A percentile compares a stretch with the other conserved stretches of the same genome.
Conservation (phyloP, 345 rosid genomes). For the Eucalyptus caleyi region DNA sequence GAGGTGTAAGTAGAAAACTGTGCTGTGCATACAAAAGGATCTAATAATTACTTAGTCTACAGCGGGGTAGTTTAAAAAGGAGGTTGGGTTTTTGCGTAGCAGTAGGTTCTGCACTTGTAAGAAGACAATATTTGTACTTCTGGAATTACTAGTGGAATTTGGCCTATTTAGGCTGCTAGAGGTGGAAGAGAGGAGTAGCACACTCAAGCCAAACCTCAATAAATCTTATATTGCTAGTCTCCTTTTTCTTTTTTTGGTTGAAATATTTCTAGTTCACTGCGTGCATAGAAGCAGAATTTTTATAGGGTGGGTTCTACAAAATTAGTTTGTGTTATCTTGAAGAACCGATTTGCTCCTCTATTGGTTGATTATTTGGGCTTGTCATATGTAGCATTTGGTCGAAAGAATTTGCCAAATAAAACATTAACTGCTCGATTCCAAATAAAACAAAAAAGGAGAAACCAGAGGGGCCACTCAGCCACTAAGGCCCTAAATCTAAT, state of each 20-base stretch:
- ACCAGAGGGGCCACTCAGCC: background rate
- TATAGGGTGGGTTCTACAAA: background rate
- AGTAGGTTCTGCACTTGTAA: background rate
- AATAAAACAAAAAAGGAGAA: background rate
- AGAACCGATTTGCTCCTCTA: background rate
- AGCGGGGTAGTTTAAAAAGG: background rate
- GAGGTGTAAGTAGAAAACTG: background rate
- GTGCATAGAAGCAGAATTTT: background rate
- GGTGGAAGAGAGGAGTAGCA: background rate
- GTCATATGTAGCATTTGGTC: background rate
- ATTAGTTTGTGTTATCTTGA: background rate
- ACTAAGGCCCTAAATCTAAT: background rate
- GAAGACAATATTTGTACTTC: background rate
- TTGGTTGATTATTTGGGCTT: background rate
- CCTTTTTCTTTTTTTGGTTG: too few relatives aligned
- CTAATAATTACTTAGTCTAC: background rate
- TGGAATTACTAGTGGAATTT: background rate
- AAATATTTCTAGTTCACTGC: background rate
- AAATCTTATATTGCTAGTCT: background rate
- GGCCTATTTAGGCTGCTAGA: background rate
- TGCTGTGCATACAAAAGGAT: background rate
- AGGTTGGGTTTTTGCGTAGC: background rate
- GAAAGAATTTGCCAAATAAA: background rate
- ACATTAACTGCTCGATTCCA: background rate
- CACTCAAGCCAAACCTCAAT: background rate